These are phyloP conservation scores for Truncatella angustata DNA, from an alignment of 2,329 filamentous ascomycete genomes.

Conservation along the genomic window DNA sequence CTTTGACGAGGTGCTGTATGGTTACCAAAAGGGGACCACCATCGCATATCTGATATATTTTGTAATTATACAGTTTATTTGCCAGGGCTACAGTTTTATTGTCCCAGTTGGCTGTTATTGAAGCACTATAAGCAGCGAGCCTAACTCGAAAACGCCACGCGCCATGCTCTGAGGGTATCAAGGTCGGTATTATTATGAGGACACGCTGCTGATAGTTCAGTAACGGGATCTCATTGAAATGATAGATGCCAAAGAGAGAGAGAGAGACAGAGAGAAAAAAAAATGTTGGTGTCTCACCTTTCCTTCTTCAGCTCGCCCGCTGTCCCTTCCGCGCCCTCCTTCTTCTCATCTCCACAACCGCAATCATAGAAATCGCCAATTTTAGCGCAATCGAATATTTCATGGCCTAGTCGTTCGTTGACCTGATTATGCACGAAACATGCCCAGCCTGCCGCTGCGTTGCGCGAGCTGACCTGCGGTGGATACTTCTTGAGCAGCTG, in stretches of 20 bases:
- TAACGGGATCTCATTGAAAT: not conserved
- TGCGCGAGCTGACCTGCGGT: constrained; percentile 63
- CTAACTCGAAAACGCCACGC: constrained; percentile 7
- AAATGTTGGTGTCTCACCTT: constrained; percentile 14
- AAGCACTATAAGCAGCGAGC: too few species aligned
- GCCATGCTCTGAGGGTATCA: constrained; percentile 9
- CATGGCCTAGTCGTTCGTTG: constrained; percentile 62
- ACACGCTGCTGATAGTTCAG: constrained; percentile 13
- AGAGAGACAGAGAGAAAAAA: too few species aligned
- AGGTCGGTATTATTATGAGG: not conserved
- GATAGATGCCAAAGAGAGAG: too few species aligned
- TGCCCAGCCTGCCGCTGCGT: constrained; percentile 64
- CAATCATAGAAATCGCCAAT: constrained; percentile 73
- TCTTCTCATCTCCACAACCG: constrained; percentile 65
- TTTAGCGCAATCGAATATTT: constrained; percentile 62
- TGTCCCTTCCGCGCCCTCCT: constrained; percentile 32
- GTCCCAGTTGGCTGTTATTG: too few species aligned
- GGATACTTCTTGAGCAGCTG: constrained; percentile 60
- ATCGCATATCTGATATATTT: too few species aligned
- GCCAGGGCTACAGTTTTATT: too few species aligned
- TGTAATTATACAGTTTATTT: too few species aligned
- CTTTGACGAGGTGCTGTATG: too few species aligned
- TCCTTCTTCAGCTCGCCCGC: constrained; percentile 24
- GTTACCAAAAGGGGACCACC: too few species aligned
- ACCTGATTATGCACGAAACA: constrained; percentile 68